Base-by-base conservation (phyloP, 2,329 filamentous ascomycete genomes). In the Arthrobotrys musiformis region DNA sequence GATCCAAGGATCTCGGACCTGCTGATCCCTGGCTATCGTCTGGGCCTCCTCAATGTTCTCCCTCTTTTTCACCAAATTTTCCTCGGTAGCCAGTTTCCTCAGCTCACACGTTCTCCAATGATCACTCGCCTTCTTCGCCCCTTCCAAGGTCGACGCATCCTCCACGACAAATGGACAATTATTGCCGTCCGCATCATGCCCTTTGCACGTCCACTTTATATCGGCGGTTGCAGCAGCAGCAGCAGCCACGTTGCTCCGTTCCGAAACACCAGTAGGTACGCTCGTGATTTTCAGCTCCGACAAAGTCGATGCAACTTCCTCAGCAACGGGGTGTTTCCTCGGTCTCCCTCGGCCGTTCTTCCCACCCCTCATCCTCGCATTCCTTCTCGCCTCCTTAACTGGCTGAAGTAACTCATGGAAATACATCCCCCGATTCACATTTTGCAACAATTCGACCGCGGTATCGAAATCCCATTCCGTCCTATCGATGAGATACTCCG, bases 401-500 rank as follows among this genome's bases (percentile, higher is more conserved):
- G 73, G 73, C n/a, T 77, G 73, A 17, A 77, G 22, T 2, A 77
- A 48, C 37, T 77, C 73, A 26, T 67, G 60, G 24, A 77, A 24
- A 46, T 77, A 77, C 4, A 66, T 77, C n/a, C 73, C 73, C 24
- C 66, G 35, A 42, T 77, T 77, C 17, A 77, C 66, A 40, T 77
- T 77, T 17, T 77, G 73, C 52, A 77, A 37, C 42, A 77, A 42
- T 52, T 77, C 73, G 1, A 52, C 61, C 13, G 73, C 73, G 1
- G 73, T 77, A 26, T 77, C 66, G 17, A 77, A 77, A 24, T 77
- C 73, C 73, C 73, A 77, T 17, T 77, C 66, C 30, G 67, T 64
- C 17, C 66, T 77, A 35, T 77, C 73, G 15, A 77, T 44, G 5
- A 77, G 73, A 17, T 77, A 77, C 13, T 77, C 73, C 8, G 73